Percentiles rank a stretch among this genome's conserved stretches.
phyloP scores from a whole-genome alignment of 805 yeast genomes.

The Wickerhamomyces chambardii region DNA sequence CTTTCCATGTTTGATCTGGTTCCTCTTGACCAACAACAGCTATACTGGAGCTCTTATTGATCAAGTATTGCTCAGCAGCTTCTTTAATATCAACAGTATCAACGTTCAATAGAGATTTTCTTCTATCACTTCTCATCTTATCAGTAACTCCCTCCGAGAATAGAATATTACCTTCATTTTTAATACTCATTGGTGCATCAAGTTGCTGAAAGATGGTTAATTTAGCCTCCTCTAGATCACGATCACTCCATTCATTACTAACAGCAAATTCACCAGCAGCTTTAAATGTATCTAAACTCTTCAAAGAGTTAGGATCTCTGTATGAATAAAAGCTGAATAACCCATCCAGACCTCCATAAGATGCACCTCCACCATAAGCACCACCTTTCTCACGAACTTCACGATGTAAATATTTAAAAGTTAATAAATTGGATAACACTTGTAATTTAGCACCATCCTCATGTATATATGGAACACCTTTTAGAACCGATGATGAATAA shows the following conservation, averaged over 20 bases:
- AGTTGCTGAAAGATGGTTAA: constrained; percentile 83
- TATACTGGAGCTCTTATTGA: constrained; percentile 18
- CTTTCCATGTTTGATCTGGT: constrained; percentile 8
- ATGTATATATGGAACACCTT: constrained; percentile 58
- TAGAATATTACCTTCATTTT: constrained; percentile 61
- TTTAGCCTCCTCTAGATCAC: constrained; percentile 82
- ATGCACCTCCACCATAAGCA: constrained; percentile 95
- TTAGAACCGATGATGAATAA: constrained; percentile 60
- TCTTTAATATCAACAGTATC: constrained; percentile 48
- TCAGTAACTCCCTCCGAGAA: constrained; percentile 69
- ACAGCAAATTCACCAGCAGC: constrained; percentile 41
- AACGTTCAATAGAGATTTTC: constrained; percentile 66
- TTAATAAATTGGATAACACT: constrained; percentile 68
- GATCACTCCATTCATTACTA: constrained; percentile 40
- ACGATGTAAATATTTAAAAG: constrained; percentile 78
- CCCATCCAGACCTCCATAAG: constrained; percentile 76
- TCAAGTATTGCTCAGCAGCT: constrained; percentile 61
- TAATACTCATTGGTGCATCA: constrained; percentile 82
- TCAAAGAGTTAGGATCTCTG: constrained; percentile 83
- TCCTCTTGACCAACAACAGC: constrained; percentile 35
- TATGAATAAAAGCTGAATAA: constrained; percentile 78
- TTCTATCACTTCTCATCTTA: constrained; percentile 71
- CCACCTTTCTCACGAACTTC: constrained; percentile 95
- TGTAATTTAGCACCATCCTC: constrained; percentile 82
- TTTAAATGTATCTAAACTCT: constrained; percentile 54